Evolutionary conservation across 108 stramenopile genomes (phyloP).

Genomic region (Mediolabrus comicus): DNA sequence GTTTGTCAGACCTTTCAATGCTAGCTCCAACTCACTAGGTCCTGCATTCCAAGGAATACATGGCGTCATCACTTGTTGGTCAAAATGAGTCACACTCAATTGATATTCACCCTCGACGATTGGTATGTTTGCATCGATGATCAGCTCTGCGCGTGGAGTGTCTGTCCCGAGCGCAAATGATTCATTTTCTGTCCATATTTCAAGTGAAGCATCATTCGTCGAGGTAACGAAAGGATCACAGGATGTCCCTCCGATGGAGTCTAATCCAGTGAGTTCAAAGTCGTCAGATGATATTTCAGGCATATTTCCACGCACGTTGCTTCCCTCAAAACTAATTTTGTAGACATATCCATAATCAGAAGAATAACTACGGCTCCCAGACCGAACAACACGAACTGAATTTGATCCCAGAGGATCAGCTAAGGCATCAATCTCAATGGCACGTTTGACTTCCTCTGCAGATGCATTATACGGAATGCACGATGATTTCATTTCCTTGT

Average conservation of each 20-base stretch:
- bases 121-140: conserved; percentile 28
- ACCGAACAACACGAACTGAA: conserved; percentile 45
- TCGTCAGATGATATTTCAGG: conserved; percentile 34
- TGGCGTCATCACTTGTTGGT: conserved; percentile 27
- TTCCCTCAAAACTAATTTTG: conserved; percentile 54
- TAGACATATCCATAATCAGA: conserved; percentile 65
- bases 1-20: conserved; percentile 43
- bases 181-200: conserved; percentile 45
- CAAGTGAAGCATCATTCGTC: conserved; percentile 50
- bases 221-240: conserved; percentile 40
- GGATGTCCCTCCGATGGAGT: conserved; percentile 36
- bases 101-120: conserved; percentile 47
- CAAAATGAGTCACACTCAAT: conserved; percentile 31
- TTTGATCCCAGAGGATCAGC: conserved; percentile 28
- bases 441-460: conserved; percentile 51
- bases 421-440: conserved; percentile 53
- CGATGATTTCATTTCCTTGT: conserved; percentile 50
- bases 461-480: conserved; percentile 60
- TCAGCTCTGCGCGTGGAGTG: conserved; percentile 44
- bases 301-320: conserved; percentile 54
- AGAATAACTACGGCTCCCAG: conserved; percentile 46
- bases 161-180: conserved; percentile 52
- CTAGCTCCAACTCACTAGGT: conserved; percentile 44
- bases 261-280: conserved; percentile 31
- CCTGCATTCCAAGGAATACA: conserved; percentile 66